Conservation (phyloP, 371 early-diverging fungal genomes). For the Haplosporangium sp. region DNA sequence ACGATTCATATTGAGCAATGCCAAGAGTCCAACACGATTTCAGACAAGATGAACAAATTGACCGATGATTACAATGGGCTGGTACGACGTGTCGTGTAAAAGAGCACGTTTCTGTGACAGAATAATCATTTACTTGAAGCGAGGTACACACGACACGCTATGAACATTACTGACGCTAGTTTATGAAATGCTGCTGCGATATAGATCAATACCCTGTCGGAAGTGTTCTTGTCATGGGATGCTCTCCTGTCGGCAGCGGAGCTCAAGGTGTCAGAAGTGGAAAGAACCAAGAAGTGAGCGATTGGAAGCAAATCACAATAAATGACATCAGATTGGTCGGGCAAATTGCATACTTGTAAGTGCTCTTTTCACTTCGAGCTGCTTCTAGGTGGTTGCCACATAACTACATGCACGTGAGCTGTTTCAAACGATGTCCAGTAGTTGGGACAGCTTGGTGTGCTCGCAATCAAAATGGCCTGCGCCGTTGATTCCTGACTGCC, state of each 20-base stretch:
- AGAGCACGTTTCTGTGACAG: no score
- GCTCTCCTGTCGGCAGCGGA: constrained; percentile 67
- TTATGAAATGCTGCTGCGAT: background rate
- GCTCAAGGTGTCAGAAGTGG: constrained; percentile 61
- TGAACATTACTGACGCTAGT: background rate
- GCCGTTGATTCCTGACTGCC: no score
- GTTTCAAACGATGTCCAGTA: no score
- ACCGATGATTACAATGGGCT: constrained; percentile 66
- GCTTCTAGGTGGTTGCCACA: no score
- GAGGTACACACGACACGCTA: background rate
- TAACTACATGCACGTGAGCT: no score
- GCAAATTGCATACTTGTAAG: no score
- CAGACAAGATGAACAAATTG: constrained; percentile 58
- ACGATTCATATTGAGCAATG: constrained; percentile 63
- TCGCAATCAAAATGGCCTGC: no score
- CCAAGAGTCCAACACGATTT: constrained; percentile 56
- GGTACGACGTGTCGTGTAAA: constrained; percentile 38
- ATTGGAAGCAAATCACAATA: background rate
- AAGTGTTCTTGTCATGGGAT: constrained; percentile 74
- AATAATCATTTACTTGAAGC: no score
- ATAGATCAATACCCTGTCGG: constrained; percentile 71
- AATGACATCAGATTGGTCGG: no score
- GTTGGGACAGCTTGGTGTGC: no score
- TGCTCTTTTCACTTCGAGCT: no score
- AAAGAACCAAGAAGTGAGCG: constrained; percentile 40